Percentiles rank a stretch among this genome's conserved stretches.
phyloP scores from a whole-genome alignment of 2,329 filamentous ascomycete genomes.

The Colletotrichum simmondsii region DNA sequence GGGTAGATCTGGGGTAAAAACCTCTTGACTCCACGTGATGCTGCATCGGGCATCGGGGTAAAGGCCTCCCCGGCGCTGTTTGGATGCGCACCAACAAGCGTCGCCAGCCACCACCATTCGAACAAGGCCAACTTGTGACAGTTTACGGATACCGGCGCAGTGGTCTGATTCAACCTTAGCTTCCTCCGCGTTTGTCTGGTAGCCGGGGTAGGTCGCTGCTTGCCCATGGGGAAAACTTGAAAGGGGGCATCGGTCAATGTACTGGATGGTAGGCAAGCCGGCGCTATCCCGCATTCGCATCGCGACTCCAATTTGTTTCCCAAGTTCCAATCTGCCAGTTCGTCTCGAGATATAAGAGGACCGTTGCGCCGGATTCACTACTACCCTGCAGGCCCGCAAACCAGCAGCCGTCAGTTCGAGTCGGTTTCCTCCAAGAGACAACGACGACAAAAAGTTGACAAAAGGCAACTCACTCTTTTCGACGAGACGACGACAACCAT shows the following conservation, averaged over 20 bases:
- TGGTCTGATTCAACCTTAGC: background rate
- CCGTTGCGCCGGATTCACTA: background rate
- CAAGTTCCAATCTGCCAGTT: background rate
- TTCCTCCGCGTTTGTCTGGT: background rate
- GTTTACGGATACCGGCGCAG: background rate
- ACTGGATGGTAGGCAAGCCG: background rate
- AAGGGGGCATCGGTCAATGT: background rate
- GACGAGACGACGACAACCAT: background rate
- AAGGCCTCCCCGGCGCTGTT: background rate
- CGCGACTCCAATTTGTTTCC: background rate
- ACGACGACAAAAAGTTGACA: background rate
- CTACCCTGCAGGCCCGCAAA: background rate
- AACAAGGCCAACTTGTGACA: background rate
- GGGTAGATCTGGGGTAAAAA: background rate
- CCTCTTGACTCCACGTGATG: background rate
- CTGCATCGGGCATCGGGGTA: background rate
- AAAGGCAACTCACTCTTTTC: background rate
- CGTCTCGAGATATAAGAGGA: background rate
- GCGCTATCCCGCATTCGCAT: background rate
- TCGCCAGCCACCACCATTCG: background rate
- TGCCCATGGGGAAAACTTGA: background rate
- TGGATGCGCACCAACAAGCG: background rate
- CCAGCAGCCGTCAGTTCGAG: background rate
- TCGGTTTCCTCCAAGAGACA: background rate
- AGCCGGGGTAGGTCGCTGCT: background rate